Evolutionary conservation across 257 asterid species (phyloP).

Genomic region (Coffea canephora): DNA sequence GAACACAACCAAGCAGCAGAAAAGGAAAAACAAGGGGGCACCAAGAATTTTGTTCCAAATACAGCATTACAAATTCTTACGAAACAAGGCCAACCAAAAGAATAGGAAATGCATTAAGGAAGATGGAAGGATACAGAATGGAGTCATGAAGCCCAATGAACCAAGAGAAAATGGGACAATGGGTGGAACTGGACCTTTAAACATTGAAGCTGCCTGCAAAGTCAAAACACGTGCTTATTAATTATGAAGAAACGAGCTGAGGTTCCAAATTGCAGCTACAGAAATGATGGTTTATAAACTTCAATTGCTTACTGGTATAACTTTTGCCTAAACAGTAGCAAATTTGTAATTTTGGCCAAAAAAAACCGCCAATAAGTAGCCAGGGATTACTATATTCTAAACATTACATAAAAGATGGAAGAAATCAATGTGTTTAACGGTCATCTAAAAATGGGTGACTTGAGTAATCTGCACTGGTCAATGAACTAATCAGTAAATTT

Average conservation of each 20-base stretch:
- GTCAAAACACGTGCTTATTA: background rate
- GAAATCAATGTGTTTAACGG: background rate
- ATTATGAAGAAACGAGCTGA: background rate
- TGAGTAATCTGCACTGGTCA: background rate
- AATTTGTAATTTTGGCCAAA: background rate
- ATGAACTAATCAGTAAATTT: background rate
- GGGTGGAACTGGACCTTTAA: conserved; percentile 99
- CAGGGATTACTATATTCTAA: background rate
- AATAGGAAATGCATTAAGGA: conserved; percentile 1
- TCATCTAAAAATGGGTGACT: background rate
- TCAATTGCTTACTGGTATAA: background rate
- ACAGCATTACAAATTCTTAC: background rate
- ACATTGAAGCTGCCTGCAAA: conserved; percentile 96
- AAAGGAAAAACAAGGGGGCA: background rate
- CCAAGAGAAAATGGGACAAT: conserved; percentile 95
- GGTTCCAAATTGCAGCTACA: background rate
- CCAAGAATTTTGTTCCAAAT: background rate
- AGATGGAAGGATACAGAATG: conserved; percentile 74
- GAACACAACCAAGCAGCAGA: background rate
- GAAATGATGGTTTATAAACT: background rate
- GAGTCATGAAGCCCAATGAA: conserved; percentile 98
- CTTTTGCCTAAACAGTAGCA: background rate
- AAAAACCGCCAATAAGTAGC: background rate
- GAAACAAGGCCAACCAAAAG: background rate
- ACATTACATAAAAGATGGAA: background rate